These are phyloP conservation scores for Malassezia dermatis DNA, from an alignment of 1,284 basidiomycete species.

Conservation along the genomic window DNA sequence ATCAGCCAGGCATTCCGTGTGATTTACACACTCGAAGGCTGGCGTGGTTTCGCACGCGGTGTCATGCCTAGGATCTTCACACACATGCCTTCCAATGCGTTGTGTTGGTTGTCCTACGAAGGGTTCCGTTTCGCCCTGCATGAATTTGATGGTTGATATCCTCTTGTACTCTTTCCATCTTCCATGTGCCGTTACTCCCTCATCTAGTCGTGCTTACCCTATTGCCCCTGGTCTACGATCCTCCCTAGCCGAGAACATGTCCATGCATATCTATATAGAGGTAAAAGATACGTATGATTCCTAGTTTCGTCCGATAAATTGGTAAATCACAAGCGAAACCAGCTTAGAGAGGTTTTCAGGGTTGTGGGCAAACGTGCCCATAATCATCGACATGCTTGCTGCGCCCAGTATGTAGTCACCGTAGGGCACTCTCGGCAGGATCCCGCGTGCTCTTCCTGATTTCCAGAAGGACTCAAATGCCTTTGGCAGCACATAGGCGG, in stretches of 20 bases:
- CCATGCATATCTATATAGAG: not conserved
- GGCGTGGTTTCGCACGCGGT: conserved; percentile 75
- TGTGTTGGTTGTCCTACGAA: conserved; percentile 69
- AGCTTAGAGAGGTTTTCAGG: conserved; percentile 78
- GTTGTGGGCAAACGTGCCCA: conserved; percentile 72
- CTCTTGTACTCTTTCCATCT: not conserved
- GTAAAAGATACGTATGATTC: not conserved
- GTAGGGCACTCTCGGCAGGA: conserved; percentile 60
- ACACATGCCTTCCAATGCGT: conserved; percentile 90
- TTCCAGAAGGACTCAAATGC: conserved; percentile 61
- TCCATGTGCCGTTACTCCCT: not conserved
- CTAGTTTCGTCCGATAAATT: conserved; percentile 50
- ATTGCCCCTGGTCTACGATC: not conserved
- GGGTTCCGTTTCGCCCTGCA: conserved; percentile 35
- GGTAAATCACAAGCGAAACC: conserved; percentile 75
- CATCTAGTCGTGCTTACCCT: not conserved
- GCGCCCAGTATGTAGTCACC: conserved; percentile 60
- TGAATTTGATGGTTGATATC: not conserved
- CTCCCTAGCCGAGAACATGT: not conserved
- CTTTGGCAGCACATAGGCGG: conserved; percentile 92
- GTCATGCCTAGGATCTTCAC: conserved; percentile 84
- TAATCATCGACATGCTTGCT: conserved; percentile 78
- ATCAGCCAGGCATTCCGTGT: conserved; percentile 81
- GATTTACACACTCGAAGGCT: conserved; percentile 74
- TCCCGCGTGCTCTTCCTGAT: conserved; percentile 63